These are phyloP conservation scores for Flagelloscypha sp. DNA, from an alignment of 768 basidiomycete genomes.

Conservation along the genomic window DNA sequence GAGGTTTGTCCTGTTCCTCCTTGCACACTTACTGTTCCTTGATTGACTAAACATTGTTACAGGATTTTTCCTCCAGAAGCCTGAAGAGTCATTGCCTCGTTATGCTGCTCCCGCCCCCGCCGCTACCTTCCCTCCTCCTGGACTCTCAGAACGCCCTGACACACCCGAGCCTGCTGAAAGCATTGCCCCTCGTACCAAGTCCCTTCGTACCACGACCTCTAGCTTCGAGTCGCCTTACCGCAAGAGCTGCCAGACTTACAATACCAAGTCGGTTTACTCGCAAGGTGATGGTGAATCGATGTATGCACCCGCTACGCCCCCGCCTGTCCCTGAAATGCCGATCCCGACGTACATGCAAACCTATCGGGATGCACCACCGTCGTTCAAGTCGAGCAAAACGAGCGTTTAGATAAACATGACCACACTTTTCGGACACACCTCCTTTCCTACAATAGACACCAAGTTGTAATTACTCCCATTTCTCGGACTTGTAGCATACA, in stretches of 20 bases:
- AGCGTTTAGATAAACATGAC: too few relatives aligned
- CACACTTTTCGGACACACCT: too few relatives aligned
- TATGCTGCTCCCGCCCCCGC: slow-evolving; percentile 22
- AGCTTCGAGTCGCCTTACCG: slow-evolving; percentile 30
- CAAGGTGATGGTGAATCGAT: too few relatives aligned
- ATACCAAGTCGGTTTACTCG: too few relatives aligned
- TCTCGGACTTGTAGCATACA: too few relatives aligned
- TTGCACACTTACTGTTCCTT: neutral
- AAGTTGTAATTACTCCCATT: too few relatives aligned
- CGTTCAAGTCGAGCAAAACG: slow-evolving; percentile 30
- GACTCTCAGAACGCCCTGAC: slow-evolving; percentile 10
- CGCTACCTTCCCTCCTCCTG: slow-evolving; percentile 7
- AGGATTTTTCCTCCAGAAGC: slow-evolving; percentile 44
- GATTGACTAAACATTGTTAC: slow-evolving; percentile 1
- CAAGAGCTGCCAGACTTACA: slow-evolving; percentile 17
- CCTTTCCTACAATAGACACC: too few relatives aligned
- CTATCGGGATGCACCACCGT: too few relatives aligned
- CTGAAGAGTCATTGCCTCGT: slow-evolving; percentile 48
- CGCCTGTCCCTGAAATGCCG: too few relatives aligned
- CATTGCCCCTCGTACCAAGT: slow-evolving; percentile 23
- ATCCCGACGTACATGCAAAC: slow-evolving; percentile 1
- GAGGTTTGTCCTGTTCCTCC: slow-evolving; percentile 33
- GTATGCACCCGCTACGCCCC: too few relatives aligned
- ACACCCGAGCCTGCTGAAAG: too few relatives aligned
- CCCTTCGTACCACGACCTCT: slow-evolving; percentile 22